Evolutionary conservation across 306 rosid species (phyloP), one percentile per base, ranked within the genome.

Genomic region (Myrica gale): DNA sequence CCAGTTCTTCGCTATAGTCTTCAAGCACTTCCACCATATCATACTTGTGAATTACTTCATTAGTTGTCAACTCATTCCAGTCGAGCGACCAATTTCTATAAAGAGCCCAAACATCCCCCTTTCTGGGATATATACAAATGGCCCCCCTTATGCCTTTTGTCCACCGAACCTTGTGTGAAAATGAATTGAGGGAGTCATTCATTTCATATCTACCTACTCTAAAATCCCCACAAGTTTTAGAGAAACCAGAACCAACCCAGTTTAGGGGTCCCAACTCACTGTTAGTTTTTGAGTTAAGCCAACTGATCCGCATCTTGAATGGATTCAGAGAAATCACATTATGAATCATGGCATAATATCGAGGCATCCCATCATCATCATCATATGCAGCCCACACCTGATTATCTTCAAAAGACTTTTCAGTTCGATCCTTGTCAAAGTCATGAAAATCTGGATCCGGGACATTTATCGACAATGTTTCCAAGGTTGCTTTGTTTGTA

Each of bases 21-120:
- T 88, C 92, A 52, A 95, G 92, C 17, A 95, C 87, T 82, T 95
- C 93, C 58, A 95, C 93, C 92, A 95, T 85, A 69, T 90, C 93
- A 65, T 88, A 90, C 83, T 87, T 82, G 75, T 85, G 91, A 45
- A 84, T 87, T 68, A 85, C 93, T 76, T 90, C 92, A 48, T 84
- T 84, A 0, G 88, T 75, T 32, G 95, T 92, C 51, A 87, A 80
- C 69, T 88, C 99, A 72, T 95, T 85, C 99, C 99, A 95, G 54
- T 85, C 86, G 26, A 86, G 87, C 48, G 97, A 89, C 99, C 99
- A 92, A 70, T 90, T 90, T 85, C 87, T 79, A 80, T 90, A 95
- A 42, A 95, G 82, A 74, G 99, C 97, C 97, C 97, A 92, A 83
- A 95, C 96, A 73, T 95, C 96, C 32, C 97, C 97, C 74, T 85